These are phyloP conservation scores for Scopulariopsis brevicaulis DNA, from an alignment of 2,329 filamentous ascomycete species.

Conservation along the genomic window DNA sequence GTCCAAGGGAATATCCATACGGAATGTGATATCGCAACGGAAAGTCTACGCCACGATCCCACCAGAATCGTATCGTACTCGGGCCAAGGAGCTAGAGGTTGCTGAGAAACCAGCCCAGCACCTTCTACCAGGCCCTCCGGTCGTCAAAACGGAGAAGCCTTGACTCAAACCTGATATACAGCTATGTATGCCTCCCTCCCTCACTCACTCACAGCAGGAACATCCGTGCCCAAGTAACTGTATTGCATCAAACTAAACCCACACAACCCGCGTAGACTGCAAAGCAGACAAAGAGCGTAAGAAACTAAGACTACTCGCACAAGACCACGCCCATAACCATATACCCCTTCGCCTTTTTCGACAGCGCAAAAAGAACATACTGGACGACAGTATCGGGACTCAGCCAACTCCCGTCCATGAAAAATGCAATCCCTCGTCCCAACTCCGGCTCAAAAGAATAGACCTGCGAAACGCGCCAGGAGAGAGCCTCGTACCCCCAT, in stretches of 20 bases:
- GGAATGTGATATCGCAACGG: too few species aligned
- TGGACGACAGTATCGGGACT: not conserved
- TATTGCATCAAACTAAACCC: not conserved
- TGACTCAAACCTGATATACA: too few species aligned
- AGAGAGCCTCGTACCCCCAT: not conserved
- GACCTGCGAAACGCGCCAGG: not conserved
- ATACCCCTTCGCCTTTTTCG: not conserved
- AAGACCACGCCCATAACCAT: not conserved
- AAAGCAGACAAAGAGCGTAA: not conserved
- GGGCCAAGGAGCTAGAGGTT: too few species aligned
- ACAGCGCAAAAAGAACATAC: not conserved
- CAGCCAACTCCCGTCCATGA: not conserved
- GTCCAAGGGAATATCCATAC: too few species aligned
- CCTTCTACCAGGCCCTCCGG: too few species aligned
- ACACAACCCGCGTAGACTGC: not conserved
- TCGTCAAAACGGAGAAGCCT: too few species aligned
- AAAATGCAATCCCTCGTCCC: not conserved
- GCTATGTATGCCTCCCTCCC: too few species aligned
- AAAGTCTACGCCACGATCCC: too few species aligned
- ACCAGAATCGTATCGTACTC: too few species aligned
- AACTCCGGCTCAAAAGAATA: not conserved
- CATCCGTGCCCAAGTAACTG: not conserved
- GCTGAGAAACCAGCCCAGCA: too few species aligned
- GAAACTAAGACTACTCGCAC: conserved; percentile 1
- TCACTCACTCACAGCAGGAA: not conserved